A percentile compares a stretch with the other conserved stretches of the same genome.
phyloP scores from a whole-genome alignment of 148 eudicot species.

The Vaccinium macrocarpon region DNA sequence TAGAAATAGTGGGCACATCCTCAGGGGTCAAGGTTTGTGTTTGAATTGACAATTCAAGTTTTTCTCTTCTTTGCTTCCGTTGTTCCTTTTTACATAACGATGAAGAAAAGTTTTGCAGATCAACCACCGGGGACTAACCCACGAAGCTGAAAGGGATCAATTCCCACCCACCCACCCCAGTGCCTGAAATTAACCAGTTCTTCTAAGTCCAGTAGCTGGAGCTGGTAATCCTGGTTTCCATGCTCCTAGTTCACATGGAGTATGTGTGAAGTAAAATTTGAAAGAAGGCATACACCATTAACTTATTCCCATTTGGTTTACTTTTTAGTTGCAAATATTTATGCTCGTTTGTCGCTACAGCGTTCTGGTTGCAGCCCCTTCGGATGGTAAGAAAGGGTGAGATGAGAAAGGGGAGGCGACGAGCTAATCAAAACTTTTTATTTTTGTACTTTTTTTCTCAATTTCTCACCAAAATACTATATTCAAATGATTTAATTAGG shows the following conservation, averaged over 20 bases:
- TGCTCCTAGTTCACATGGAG: background rate
- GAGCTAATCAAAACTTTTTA: too few relatives aligned
- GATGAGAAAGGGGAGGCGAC: too few relatives aligned
- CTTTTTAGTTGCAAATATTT: too few relatives aligned
- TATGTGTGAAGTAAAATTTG: background rate
- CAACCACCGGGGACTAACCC: background rate
- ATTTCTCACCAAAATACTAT: too few relatives aligned
- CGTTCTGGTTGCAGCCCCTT: too few relatives aligned
- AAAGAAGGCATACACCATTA: background rate
- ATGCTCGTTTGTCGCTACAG: too few relatives aligned
- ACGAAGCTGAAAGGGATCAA: background rate
- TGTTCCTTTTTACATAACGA: background rate
- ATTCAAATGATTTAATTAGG: too few relatives aligned
- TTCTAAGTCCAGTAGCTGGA: background rate
- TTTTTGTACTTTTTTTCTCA: too few relatives aligned
- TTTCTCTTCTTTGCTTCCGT: background rate
- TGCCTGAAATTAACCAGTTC: background rate
- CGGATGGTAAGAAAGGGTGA: too few relatives aligned
- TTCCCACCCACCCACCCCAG: background rate
- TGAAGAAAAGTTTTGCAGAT: background rate
- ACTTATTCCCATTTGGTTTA: background rate
- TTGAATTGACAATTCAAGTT: background rate
- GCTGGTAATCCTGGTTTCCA: background rate
- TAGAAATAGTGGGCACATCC: background rate
- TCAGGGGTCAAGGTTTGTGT: background rate